Conservation (phyloP, 75 land plant genomes). For the Selaginella moellendorffii region DNA sequence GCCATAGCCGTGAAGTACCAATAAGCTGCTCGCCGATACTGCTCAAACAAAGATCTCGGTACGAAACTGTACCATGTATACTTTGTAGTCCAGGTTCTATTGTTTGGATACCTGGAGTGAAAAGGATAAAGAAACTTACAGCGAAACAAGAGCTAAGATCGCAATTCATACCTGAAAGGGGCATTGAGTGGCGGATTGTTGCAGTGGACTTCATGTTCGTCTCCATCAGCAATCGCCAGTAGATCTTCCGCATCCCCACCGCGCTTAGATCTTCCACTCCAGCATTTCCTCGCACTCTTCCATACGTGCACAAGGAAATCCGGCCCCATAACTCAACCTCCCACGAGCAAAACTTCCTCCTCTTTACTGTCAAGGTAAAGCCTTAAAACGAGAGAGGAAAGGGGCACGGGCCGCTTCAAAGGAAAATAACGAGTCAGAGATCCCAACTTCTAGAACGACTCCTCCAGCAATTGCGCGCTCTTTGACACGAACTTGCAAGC, state of each 20-base stretch:
- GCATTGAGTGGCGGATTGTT: background rate
- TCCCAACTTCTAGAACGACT: no score
- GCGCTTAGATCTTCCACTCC: background rate
- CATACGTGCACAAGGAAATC: no score
- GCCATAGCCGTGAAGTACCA: slow-evolving; percentile 9
- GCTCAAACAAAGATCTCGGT: slow-evolving; percentile 6
- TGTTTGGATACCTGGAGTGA: background rate
- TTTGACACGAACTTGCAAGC: no score
- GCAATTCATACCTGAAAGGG: background rate
- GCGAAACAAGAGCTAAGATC: background rate
- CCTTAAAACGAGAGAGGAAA: no score
- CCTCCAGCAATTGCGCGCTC: no score
- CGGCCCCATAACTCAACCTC: no score
- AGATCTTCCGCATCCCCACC: background rate
- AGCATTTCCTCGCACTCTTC: background rate
- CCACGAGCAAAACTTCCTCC: no score
- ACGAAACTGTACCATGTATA: slow-evolving; percentile 8
- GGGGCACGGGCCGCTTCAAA: no score
- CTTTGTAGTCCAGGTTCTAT: slow-evolving; percentile 6
- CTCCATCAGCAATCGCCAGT: background rate
- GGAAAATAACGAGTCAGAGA: no score
- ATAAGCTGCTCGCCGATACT: slow-evolving; percentile 5
- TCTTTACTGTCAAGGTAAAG: no score
- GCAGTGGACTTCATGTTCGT: slow-evolving; percentile 3
- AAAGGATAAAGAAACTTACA: background rate